Base-by-base conservation (phyloP, 169 alveolate genomes). In the Eimeria praecox region DNA sequence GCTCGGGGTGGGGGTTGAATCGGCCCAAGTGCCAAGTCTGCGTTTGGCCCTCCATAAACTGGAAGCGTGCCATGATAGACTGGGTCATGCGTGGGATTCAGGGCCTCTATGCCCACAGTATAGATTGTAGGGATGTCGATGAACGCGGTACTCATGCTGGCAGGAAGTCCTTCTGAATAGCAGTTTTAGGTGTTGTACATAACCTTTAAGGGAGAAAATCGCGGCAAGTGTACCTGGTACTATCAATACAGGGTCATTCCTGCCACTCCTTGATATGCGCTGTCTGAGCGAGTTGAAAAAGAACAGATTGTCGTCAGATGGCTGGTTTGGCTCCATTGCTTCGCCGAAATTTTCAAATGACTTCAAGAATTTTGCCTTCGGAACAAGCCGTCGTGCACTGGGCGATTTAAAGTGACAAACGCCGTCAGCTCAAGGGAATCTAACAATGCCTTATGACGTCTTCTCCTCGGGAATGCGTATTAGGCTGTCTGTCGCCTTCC, bases 321-420 rank as follows among this genome's bases (percentile, higher is more conserved):
- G 27, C 78, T 24, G 78, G 78, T 46, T 27, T 46, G 27, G 33
- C 78, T 69, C 78, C 78, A 69, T 69, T 69, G 78, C 46, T n/a
- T 8, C 78, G n/a, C 42, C 8, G 78, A 69, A 69, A 22, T 33
- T 33, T 69, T 69, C 78, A 69, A 14, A 33, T 69, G 46, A 6
- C 18, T 18, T 5, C 40, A 64, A 2, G 75, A 64, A n/a, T 64
- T 24, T n/a, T 27, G 38, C 12, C 73, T 16, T 16, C n/a, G 27
- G 66, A 56, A 18, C 75, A n/a, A 0, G 38, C 75, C 40, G 38
- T 14, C 6, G 22, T 8, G 75, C 75, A 64, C 40, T 64, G 38
- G 40, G 75, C 14, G 35, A 6, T 16, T 27, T 64, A 64, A 64
- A 64, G 75, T 1, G 35, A 2, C 75, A 22, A 64, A n/a, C 5